Conservation (phyloP, 1,284 basidiomycete genomes). For the Cutaneotrichosporon sp. region DNA sequence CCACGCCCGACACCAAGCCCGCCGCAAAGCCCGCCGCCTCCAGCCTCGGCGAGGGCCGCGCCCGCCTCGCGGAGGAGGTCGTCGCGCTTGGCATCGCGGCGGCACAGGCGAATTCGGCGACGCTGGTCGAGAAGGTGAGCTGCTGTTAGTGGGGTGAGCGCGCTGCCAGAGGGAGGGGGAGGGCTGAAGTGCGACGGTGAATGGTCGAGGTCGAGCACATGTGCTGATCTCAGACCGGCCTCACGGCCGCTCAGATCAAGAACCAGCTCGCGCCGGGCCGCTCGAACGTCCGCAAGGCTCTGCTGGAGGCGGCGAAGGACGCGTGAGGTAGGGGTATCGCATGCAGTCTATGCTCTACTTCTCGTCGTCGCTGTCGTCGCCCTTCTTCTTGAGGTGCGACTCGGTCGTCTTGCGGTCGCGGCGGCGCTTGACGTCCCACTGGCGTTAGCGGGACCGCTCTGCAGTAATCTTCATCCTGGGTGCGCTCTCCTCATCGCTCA, state of each 20-base stretch:
- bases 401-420: conserved; percentile 23
- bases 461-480: no score
- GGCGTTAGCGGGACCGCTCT: conserved; percentile 3
- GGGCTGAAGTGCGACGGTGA: no score
- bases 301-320: conserved; percentile 4
- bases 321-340: conserved; percentile 1
- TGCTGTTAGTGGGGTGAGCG: no score
- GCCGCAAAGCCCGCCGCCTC: neutral
- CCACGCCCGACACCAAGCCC: neutral
- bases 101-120: neutral
- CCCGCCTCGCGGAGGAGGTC: neutral
- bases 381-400: conserved; percentile 7
- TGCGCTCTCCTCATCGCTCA: neutral
- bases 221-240: conserved; percentile 30
- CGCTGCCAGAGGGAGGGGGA: no score
- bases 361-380: conserved; percentile 16
- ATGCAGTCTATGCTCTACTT: conserved; percentile 12
- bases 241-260: conserved; percentile 35
- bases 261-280: conserved; percentile 37
- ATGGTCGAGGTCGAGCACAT: no score
- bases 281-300: conserved; percentile 27
- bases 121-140: neutral
- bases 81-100: neutral
- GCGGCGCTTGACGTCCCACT: conserved; percentile 54
- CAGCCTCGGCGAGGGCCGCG: neutral